phyloP scores from a whole-genome alignment of 2,329 filamentous ascomycete genomes.

The Phyllosticta ampelicida region DNA sequence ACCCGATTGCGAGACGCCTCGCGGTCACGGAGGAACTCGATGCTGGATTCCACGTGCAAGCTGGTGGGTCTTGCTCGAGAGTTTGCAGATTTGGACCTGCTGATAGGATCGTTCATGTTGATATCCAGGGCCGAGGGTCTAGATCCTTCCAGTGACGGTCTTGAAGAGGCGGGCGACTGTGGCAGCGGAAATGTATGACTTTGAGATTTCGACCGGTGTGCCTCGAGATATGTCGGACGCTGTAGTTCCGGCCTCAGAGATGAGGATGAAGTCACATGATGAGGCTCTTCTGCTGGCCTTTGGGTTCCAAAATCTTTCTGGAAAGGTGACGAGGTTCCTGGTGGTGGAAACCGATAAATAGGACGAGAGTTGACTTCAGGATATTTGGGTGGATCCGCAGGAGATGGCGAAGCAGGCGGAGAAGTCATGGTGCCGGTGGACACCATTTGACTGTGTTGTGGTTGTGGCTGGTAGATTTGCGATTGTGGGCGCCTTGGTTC shows the following conservation, averaged over 20 bases:
- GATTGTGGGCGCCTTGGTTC: slow-evolving; percentile 20
- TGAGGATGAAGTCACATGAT: slow-evolving; percentile 21
- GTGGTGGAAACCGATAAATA: slow-evolving; percentile 45
- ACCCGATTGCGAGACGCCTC: slow-evolving; percentile 44
- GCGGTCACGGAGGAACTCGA: slow-evolving; percentile 71
- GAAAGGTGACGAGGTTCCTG: slow-evolving; percentile 26
- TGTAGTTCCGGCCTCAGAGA: slow-evolving; percentile 26
- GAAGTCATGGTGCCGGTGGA: slow-evolving; percentile 75
- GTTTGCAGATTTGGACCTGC: slow-evolving; percentile 53
- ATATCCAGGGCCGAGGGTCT: slow-evolving; percentile 55
- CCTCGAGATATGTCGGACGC: slow-evolving; percentile 34
- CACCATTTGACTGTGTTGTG: slow-evolving; percentile 44
- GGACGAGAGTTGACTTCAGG: slow-evolving; percentile 34
- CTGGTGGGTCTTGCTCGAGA: slow-evolving; percentile 64
- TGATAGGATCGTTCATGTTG: slow-evolving; percentile 47
- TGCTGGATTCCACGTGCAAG: slow-evolving; percentile 69
- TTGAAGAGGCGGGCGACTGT: slow-evolving; percentile 45
- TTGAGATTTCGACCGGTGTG: slow-evolving; percentile 40
- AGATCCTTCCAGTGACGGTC: slow-evolving; percentile 61
- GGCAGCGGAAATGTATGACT: slow-evolving; percentile 38
- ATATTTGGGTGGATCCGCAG: slow-evolving; percentile 19
- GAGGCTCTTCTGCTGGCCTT: slow-evolving; percentile 29
- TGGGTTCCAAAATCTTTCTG: slow-evolving; percentile 39
- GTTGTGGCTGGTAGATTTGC: slow-evolving; percentile 32
- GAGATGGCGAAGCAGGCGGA: slow-evolving; percentile 34